Base-by-base conservation (phyloP, 1,284 basidiomycete genomes). In the Melampsora americana region DNA sequence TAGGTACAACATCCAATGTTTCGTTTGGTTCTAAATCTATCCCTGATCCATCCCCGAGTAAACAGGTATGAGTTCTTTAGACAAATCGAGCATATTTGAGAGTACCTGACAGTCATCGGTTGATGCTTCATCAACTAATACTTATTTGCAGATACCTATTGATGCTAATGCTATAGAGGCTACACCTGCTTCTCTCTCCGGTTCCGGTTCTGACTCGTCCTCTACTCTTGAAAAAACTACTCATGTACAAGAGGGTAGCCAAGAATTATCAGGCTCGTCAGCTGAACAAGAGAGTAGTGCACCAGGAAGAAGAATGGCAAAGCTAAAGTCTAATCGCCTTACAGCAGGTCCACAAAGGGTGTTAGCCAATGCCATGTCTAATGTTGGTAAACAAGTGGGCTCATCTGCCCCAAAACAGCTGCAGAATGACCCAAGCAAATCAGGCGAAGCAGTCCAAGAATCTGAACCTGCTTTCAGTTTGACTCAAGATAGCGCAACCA, bases 331-430 rank as follows among this genome's bases (percentile, higher is more conserved):
- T 5, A 23, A n/a, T 56, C 53, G 53, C 6, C 20, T 56, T 56
- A 56, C 53, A 28, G 53, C 26, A 23, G 53, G 53, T 6, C 53
- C 53, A 6, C 20, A n/a, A 23, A 12, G 53, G 26, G 53, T 56
- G 7, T n/a, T 56, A 56, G 53, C 53, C 26, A 56, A 56, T 23
- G 53, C 53, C 5, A 56, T 56, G 53, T 56, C 53, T 23, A 56
- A 28, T 56, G 53, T 56, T 3, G 53, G 26, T n/a, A 56, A 56
- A 56, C 53, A 56, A 56, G 53, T 28, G 20, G 53, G 5, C 6
- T 42, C 11, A 42, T 42, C 39, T 12, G 12, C 39, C 11, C 5
- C 39, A 12, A 42, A 42, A 42, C 39, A 5, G 11, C 39, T 42
- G 6, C 39, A 42, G 11, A 42, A 42, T 42, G 39, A 42, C 4